phyloP scores from a whole-genome alignment of 1,284 basidiomycete species.

The Phenoliferia sp. region DNA sequence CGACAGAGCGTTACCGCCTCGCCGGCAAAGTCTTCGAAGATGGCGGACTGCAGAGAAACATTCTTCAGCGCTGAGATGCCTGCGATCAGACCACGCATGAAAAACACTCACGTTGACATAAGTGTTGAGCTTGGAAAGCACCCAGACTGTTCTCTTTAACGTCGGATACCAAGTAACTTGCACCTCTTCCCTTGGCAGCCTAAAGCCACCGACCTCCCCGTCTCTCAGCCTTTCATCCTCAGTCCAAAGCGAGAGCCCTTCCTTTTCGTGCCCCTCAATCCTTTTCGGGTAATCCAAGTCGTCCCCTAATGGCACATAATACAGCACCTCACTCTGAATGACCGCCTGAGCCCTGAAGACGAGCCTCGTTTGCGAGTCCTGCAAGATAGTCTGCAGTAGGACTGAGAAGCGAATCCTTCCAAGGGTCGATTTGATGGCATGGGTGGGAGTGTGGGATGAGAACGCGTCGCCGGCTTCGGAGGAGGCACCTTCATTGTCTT shows the following conservation, averaged over 20 bases:
- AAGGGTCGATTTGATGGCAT: not conserved
- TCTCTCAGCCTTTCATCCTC: constrained; percentile 31
- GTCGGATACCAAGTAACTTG: constrained; percentile 87
- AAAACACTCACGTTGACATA: constrained; percentile 70
- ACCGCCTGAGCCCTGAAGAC: constrained; percentile 91
- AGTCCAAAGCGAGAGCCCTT: constrained; percentile 37
- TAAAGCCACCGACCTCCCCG: constrained; percentile 54
- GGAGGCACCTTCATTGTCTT: not conserved
- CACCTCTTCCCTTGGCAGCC: constrained; percentile 63
- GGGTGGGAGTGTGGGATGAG: not conserved
- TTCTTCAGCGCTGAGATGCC: not conserved
- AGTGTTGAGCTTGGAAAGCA: constrained; percentile 77
- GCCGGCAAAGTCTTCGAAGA: constrained; percentile 89
- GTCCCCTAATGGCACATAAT: constrained; percentile 66
- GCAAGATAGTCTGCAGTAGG: constrained; percentile 77
- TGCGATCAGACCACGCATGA: not conserved
- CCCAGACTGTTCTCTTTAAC: constrained; percentile 75
- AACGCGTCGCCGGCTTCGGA: not conserved
- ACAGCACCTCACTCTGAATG: constrained; percentile 77
- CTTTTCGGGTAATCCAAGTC: constrained; percentile 82
- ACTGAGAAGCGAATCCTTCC: constrained; percentile 29
- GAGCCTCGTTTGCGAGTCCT: constrained; percentile 86
- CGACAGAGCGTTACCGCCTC: constrained; percentile 79
- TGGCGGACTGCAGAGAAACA: constrained; percentile 57
- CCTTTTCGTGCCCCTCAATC: constrained; percentile 41